Evolutionary conservation across 2,329 filamentous ascomycete genomes (phyloP), one percentile per base, ranked within the genome.

Genomic region (Aspergillus puulaauensis): DNA sequence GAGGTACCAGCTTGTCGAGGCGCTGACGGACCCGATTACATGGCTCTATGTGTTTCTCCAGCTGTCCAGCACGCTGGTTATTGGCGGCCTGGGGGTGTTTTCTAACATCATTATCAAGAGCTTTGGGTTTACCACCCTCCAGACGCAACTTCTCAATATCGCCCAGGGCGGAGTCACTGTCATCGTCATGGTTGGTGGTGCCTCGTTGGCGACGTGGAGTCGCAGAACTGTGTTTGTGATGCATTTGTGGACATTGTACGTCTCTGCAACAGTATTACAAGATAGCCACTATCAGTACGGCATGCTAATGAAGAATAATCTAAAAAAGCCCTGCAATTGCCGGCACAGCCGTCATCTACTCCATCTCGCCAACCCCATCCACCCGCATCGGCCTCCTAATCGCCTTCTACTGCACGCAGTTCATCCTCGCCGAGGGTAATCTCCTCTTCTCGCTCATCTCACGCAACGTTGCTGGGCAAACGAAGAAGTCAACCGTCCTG

Each of bases 91-190:
- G 4, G 72, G 70, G 0, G 70, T 70, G 1, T 77, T 76, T 58
- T 70, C 68, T 11, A 75, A 73, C 40, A 59, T 91, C 63, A 87
- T 91, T 66, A 89, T 91, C 70, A 81, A 81, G 56, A 77, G 79
- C 39, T 85, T 91, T 57, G 77, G 85, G 0, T 91, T 90, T 67
- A 79, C 75, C 0, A 74, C 77, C 0, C 77, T 90, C 3, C 75
- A 91, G 71, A 89, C 88, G 0, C 86, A 90, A 70, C 78, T 91
- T 0, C 76, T 91, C 24, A 82, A 86, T 47, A 91, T 91, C 83
- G 88, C 90, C 0, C 78, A 89, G 1, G 88, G 88, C 8, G 83
- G 82, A n/a, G 87, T 87, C 64, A 90, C 90, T 61, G 88, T 90
- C 61, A 76, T 86, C 43, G 82, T 90, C 1, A 79, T 91, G 3